Evolutionary conservation across 1,139 yeast genomes (phyloP).

Genomic region (Pichia sp.): DNA sequence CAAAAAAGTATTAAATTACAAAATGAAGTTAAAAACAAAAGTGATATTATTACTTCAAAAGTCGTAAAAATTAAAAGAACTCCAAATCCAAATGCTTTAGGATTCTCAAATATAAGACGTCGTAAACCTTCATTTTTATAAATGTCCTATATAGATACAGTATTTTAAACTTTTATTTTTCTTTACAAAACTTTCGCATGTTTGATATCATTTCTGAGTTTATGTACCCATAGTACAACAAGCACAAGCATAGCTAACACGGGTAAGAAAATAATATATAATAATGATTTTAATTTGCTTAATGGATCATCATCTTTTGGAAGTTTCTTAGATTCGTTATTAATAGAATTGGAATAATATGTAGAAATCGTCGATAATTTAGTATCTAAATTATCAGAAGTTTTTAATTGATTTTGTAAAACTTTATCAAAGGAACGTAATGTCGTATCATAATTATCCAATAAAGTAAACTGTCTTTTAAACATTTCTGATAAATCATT

Average conservation of each 20-base stretch:
- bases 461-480: conserved; percentile 20
- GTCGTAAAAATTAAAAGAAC: conserved; percentile 31
- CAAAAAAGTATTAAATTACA: conserved; percentile 23
- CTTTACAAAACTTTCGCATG: conserved; percentile 45
- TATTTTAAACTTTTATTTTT: background rate
- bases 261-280: conserved; percentile 35
- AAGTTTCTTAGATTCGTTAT: background rate
- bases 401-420: conserved; percentile 23
- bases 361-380: conserved; percentile 19
- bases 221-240: conserved; percentile 38
- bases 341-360: conserved; percentile 10
- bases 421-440: conserved; percentile 21
- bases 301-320: conserved; percentile 1
- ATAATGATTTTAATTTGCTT: conserved; percentile 9
- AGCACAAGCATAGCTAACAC: conserved; percentile 36
- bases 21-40: conserved; percentile 21
- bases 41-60: conserved; percentile 26
- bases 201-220: conserved; percentile 49
- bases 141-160: background rate
- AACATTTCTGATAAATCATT: conserved; percentile 18
- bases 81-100: conserved; percentile 43
- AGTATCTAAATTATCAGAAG: conserved; percentile 19
- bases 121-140: conserved; percentile 37
- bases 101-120: conserved; percentile 37
- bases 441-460: conserved; percentile 22